These are phyloP conservation scores for Cladosporium sp. DNA, from an alignment of 2,329 filamentous ascomycete genomes.

Conservation along the genomic window DNA sequence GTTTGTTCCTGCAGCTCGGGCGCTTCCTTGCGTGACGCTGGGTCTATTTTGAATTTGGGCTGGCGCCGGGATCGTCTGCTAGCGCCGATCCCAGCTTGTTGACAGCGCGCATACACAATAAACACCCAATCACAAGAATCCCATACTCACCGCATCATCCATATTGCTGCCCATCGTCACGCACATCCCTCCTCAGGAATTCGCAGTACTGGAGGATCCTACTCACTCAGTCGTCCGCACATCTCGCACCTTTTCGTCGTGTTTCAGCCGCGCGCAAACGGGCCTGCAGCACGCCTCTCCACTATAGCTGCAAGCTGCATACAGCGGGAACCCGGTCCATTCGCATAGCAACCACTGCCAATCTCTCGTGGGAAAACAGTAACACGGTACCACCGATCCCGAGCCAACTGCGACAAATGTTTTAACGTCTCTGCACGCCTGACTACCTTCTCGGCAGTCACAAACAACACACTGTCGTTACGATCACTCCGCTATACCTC, in stretches of 20 bases:
- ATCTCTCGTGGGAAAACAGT: conserved; percentile 1
- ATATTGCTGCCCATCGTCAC: not conserved
- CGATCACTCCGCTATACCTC: not conserved
- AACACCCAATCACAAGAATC: not conserved
- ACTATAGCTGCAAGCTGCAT: not conserved
- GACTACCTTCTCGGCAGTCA: not conserved
- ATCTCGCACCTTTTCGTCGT: not conserved
- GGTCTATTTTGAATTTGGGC: not conserved
- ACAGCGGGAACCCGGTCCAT: conserved; percentile 1
- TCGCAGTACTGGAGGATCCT: not conserved
- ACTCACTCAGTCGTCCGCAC: not conserved
- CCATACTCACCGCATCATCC: not conserved
- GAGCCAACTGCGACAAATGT: conserved; percentile 8
- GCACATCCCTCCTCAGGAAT: not conserved
- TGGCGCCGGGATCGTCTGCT: not conserved
- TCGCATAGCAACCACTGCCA: conserved; percentile 8
- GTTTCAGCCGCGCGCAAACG: conserved; percentile 1
- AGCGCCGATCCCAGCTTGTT: not conserved
- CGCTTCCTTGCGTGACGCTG: not conserved
- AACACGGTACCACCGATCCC: not conserved
- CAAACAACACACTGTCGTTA: conserved; percentile 4
- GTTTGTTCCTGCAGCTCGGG: not conserved
- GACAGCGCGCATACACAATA: not conserved
- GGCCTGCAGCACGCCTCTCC: not conserved
- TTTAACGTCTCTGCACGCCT: not conserved